These are phyloP conservation scores for Melampsora americana DNA, from an alignment of 1,284 basidiomycete genomes.

Conservation along the genomic window DNA sequence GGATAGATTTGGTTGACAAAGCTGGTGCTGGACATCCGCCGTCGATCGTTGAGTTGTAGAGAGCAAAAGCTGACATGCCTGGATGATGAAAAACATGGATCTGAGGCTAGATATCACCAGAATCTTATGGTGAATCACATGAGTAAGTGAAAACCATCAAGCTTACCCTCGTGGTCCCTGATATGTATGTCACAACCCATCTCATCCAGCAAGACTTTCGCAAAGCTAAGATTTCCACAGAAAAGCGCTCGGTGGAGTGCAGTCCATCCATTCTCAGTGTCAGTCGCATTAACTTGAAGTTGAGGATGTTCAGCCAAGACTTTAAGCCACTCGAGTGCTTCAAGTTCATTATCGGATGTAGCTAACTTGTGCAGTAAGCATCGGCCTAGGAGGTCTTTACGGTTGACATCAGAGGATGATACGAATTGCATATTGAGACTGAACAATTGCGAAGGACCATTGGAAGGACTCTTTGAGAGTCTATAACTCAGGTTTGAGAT, in stretches of 20 bases:
- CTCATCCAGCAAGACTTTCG: conserved; percentile 70
- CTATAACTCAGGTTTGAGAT: not conserved
- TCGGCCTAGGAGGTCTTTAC: conserved; percentile 67
- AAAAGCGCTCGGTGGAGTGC: conserved; percentile 88
- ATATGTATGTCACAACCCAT: conserved; percentile 69
- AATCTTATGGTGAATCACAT: not conserved
- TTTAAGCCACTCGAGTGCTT: conserved; percentile 66
- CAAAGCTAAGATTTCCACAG: conserved; percentile 74
- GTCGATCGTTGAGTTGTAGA: conserved; percentile 84
- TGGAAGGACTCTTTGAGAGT: not conserved
- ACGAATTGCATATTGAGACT: not conserved
- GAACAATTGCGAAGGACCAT: not conserved
- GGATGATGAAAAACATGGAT: not conserved
- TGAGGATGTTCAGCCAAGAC: conserved; percentile 67
- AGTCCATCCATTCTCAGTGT: conserved; percentile 85
- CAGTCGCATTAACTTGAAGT: conserved; percentile 76
- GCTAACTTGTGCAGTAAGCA: conserved; percentile 79
- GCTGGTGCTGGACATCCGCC: conserved; percentile 52
- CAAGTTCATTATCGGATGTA: conserved; percentile 57
- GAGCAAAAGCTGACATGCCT: conserved; percentile 78
- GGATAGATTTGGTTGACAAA: conserved; percentile 28
- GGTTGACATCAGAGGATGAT: conserved; percentile 64
- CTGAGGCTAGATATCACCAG: not conserved
- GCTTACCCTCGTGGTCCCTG: conserved; percentile 75
- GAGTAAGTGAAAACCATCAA: not conserved